Percentiles rank a stretch among this genome's conserved stretches.
Conservation (phyloP, 495 filamentous ascomycete species). For the Oidiodendron maius region DNA sequence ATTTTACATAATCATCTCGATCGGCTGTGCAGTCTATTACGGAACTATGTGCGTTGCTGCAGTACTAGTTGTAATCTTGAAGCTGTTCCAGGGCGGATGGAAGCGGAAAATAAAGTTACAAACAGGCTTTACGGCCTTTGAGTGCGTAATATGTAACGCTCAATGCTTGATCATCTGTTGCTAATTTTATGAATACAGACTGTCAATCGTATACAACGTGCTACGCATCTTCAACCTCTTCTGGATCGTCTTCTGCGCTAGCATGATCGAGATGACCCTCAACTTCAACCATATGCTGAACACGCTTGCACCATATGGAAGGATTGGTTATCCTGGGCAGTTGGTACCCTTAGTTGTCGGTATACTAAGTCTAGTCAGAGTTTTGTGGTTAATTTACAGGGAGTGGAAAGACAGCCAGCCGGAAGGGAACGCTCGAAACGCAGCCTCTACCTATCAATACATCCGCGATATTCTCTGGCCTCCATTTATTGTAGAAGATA, state of each 20-base stretch:
- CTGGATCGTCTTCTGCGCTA: conserved; percentile 23
- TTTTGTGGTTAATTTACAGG: conserved; percentile 15
- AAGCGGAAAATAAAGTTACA: conserved; percentile 14
- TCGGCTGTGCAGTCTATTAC: conserved; percentile 18
- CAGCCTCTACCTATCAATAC: neutral
- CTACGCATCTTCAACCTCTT: conserved; percentile 21
- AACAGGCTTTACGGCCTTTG: conserved; percentile 19
- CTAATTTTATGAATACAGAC: conserved; percentile 9
- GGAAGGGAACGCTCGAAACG: neutral
- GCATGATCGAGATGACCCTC: conserved; percentile 23
- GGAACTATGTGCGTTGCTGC: conserved; percentile 20
- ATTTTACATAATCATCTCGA: conserved; percentile 20
- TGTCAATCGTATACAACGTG: conserved; percentile 15
- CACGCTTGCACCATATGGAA: conserved; percentile 14
- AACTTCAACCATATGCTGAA: conserved; percentile 21
- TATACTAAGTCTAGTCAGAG: conserved; percentile 20
- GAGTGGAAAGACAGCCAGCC: conserved; percentile 4
- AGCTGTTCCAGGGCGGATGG: conserved; percentile 10
- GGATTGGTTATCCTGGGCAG: conserved; percentile 18
- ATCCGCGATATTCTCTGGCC: neutral
- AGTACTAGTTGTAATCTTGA: conserved; percentile 2
- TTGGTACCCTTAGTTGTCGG: conserved; percentile 22
- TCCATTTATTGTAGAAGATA: neutral
- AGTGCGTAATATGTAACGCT: conserved; percentile 12
- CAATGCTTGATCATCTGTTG: neutral